A percentile compares a stretch with the other conserved stretches of the same genome.
Conservation (phyloP, 2,329 filamentous ascomycete species). For the Diaporthe sp. region DNA sequence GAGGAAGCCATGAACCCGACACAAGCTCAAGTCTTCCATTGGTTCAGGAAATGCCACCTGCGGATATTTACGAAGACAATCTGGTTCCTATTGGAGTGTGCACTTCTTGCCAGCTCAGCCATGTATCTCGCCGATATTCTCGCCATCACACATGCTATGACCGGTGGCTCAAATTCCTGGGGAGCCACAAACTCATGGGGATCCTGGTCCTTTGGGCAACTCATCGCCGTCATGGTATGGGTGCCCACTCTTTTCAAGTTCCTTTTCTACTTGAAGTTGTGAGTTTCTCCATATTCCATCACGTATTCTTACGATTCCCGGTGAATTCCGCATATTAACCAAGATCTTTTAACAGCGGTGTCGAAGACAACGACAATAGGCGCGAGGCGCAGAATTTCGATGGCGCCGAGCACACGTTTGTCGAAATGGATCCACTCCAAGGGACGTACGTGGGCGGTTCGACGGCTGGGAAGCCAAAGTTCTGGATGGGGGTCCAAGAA, state of each 20-base stretch:
- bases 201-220: slow-evolving; percentile 32
- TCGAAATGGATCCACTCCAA: not conserved
- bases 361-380: not conserved
- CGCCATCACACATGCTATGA: slow-evolving; percentile 5
- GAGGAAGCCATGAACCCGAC: not conserved
- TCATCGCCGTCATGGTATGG: slow-evolving; percentile 33
- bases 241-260: slow-evolving; percentile 26
- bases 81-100: slow-evolving; percentile 16
- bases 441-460: no score
- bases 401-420: not conserved
- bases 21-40: not conserved
- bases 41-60: not conserved
- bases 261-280: slow-evolving; percentile 29
- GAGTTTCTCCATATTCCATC: not conserved
- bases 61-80: not conserved
- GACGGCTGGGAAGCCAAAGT: not conserved
- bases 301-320: no score
- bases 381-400: not conserved
- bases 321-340: not conserved
- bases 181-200: not conserved
- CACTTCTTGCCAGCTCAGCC: not conserved
- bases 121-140: slow-evolving; percentile 13
- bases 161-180: not conserved
- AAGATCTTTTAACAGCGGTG: not conserved
- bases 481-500: not conserved